Conservation (phyloP, 805 yeast genomes). For the Clavispora santaluciae region DNA sequence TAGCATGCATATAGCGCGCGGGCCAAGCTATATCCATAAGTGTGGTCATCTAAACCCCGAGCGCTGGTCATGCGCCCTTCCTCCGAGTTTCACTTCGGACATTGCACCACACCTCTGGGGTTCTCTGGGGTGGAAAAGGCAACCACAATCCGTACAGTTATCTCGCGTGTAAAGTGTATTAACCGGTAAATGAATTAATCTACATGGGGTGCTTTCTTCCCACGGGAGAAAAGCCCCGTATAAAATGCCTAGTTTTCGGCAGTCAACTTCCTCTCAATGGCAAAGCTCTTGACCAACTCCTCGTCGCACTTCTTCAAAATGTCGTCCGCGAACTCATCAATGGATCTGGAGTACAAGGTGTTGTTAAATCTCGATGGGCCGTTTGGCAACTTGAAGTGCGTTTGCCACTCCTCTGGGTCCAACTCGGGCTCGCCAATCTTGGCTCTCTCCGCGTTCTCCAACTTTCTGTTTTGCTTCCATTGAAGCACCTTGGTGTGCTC, state of each 20-base stretch:
- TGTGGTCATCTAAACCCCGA: neutral
- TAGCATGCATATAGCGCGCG: neutral
- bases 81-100: neutral
- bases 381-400: slow-evolving; percentile 59
- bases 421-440: slow-evolving; percentile 52
- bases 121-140: too few relatives aligned
- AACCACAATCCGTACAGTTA: neutral
- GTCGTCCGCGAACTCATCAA: slow-evolving; percentile 65
- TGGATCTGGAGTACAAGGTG: slow-evolving; percentile 61
- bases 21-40: neutral
- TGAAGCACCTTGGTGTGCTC: slow-evolving; percentile 65
- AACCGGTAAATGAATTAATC: slow-evolving; percentile 1
- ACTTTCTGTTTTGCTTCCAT: slow-evolving; percentile 68
- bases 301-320: slow-evolving; percentile 66
- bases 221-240: neutral
- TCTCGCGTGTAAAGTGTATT: neutral
- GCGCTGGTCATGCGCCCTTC: neutral
- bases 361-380: slow-evolving; percentile 76
- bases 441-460: slow-evolving; percentile 58
- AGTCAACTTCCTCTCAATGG: slow-evolving; percentile 50
- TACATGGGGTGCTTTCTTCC: neutral
- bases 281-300: slow-evolving; percentile 59
- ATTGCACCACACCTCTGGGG: too few relatives aligned
- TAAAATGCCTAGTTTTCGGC: slow-evolving; percentile 7
- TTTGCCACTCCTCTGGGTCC: slow-evolving; percentile 62